Base-by-base conservation (phyloP, 2,329 filamentous ascomycete genomes). In the Diaporthe nobilis region DNA sequence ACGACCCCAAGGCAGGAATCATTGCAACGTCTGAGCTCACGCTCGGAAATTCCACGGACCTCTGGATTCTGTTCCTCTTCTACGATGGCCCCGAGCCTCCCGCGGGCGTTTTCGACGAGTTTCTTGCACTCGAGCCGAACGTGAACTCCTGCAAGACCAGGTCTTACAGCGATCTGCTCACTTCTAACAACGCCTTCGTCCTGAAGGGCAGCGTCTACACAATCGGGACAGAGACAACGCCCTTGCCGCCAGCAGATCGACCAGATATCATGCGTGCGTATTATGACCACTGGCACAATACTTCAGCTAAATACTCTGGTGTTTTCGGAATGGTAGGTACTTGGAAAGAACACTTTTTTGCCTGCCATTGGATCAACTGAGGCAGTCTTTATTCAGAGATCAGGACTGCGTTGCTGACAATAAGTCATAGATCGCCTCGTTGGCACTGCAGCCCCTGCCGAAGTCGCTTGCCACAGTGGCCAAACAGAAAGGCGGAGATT, bases 51-150 rank as follows among this genome's bases (percentile, higher is more conserved):
- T 75, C 87, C 0, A 78, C 90, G 63, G 85, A 91, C 76, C 84
- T 88, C 28, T 92, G 90, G 89, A 86, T 91, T 75, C 82, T 93
- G 76, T 92, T 92, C 81, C 80, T 91, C 49, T 92, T 91, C 83
- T 93, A 92, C 81, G 89, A 93, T 80, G 91, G 89, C 1, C 86
- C 87, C 0, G 81, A 83, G 70, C 87, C 87, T 0, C 90, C 91
- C 0, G 79, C 83, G 1, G 87, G 84, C 6, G 86, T 89, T 2
- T 93, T 93, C 75, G 85, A 87, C 74, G 87, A 88, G 74, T 93
- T 93, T 81, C 87, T 87, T 2, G 84, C 84, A 53, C 84, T 90
- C 63, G 79, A 82, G 1, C 85, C 86, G 1, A 76, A 83, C 0
- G 79, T 85, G 31, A 88, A 90, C 79, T 78, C 76, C 4, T 75